Conservation (phyloP, 805 yeast genomes). For the Diddensiella santjacobensis region DNA sequence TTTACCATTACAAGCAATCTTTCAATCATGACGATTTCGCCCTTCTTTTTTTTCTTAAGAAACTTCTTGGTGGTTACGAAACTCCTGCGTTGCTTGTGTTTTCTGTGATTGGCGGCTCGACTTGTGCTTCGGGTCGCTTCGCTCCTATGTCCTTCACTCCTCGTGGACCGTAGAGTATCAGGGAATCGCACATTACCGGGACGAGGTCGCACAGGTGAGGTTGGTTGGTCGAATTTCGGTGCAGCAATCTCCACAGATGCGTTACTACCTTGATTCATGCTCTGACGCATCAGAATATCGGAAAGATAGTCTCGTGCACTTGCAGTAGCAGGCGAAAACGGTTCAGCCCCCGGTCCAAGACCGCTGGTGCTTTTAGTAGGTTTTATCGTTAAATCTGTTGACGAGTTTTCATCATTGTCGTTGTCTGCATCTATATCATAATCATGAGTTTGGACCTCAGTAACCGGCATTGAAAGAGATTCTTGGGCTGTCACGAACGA, state of each 20-base stretch:
- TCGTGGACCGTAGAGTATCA: constrained; percentile 2
- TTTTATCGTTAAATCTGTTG: not conserved
- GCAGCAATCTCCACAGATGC: not conserved
- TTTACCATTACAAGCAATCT: constrained; percentile 66
- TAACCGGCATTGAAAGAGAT: not conserved
- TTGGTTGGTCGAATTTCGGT: not conserved
- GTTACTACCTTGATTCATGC: not conserved
- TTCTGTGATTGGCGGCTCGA: not conserved
- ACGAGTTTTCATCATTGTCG: not conserved
- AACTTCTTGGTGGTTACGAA: constrained; percentile 15
- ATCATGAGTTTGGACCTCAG: not conserved
- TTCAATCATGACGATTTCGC: constrained; percentile 63
- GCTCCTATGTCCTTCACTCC: constrained; percentile 1
- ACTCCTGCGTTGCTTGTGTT: not conserved
- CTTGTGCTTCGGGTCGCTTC: not conserved
- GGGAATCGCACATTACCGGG: not conserved
- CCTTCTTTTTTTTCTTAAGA: constrained; percentile 32
- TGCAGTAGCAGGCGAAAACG: not conserved
- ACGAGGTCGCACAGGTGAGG: not conserved
- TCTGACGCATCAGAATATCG: constrained; percentile 4
- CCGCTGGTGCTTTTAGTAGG: not conserved
- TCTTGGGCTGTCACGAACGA: constrained; percentile 10
- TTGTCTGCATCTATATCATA: not conserved
- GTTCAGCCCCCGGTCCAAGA: not conserved
- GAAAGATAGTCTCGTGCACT: constrained; percentile 8